Evolutionary conservation across 345 rosid species (phyloP), one percentile per base, ranked within the genome.

Genomic region (Mercurialis annua): DNA sequence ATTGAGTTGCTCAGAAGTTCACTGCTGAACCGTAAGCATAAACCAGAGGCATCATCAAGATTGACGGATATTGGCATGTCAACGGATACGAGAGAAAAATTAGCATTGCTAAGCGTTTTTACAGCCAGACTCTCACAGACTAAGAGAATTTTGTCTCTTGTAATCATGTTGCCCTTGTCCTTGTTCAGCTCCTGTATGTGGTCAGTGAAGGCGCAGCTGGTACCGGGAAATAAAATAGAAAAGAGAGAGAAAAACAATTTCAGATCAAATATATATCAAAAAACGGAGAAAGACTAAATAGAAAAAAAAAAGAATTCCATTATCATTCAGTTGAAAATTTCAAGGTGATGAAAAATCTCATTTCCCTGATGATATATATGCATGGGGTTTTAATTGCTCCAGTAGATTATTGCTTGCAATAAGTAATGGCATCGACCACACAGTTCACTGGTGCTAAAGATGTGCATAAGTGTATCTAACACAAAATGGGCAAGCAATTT

Each of bases 41-140:
- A 77, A 43, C 92, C 96, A 0, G 89, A 80, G 59, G 92, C 96
- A 71, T 85, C 96, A 29, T 94, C 95, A n/a, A 86, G 83, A 64
- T 81, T 74, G 75, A 81, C 83, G 59, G 85, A 76, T 57, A 91
- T 77, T 6, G 95, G 99, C 82, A 86, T 80, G 71, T 94, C 90
- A 58, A 89, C 86, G 48, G 92, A 86, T 50, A 94, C 95, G 8
- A 86, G 91, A 76, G 71, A 77, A 36, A 94, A 78, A 76, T 89
- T 86, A 50, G 95, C 87, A 69, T 91, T 87, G 83, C 92, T 80
- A 46, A 87, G 92, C 84, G 87, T 84, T 74, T 85, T 94, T 55
- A 84, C 73, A 15, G 85, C 90, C 24, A 94, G 81, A 73, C 84
- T 66, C 76, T 91, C 90, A 68, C 97, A 87, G 64, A 87, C 82